These are phyloP conservation scores for Pyrenula massariospora DNA, from an alignment of 495 filamentous ascomycete genomes.

Conservation along the genomic window DNA sequence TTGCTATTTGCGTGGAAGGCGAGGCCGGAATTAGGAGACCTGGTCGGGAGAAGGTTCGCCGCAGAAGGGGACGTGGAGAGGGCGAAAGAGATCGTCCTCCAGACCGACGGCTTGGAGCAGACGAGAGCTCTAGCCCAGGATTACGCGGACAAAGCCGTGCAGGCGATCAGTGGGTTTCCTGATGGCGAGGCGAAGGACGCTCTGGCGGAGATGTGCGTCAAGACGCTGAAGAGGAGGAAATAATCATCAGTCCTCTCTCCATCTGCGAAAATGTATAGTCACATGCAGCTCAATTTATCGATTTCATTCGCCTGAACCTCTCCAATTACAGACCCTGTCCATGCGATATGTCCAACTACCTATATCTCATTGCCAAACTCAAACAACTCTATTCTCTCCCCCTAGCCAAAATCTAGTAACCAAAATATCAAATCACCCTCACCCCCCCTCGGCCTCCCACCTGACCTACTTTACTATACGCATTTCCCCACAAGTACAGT, in stretches of 20 bases:
- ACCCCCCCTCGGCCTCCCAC: too few relatives aligned
- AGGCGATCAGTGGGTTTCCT: conserved; percentile 70
- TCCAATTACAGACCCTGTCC: too few relatives aligned
- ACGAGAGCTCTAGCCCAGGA: conserved; percentile 81
- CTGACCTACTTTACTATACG: too few relatives aligned
- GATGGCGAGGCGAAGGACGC: conserved; percentile 86
- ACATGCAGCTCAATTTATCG: too few relatives aligned
- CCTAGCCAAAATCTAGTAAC: too few relatives aligned
- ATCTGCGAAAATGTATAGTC: too few relatives aligned
- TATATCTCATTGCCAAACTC: too few relatives aligned
- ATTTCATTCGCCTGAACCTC: too few relatives aligned
- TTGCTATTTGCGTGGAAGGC: conserved; percentile 93
- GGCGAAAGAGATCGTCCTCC: conserved; percentile 71
- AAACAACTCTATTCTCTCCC: too few relatives aligned
- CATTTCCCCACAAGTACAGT: too few relatives aligned
- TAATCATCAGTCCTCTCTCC: conserved; percentile 21
- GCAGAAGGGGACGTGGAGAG: conserved; percentile 70
- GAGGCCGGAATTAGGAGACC: conserved; percentile 66
- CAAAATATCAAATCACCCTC: too few relatives aligned
- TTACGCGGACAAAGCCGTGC: conserved; percentile 79
- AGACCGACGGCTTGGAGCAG: conserved; percentile 79
- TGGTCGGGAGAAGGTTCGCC: conserved; percentile 86
- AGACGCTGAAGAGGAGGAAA: conserved; percentile 81
- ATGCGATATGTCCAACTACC: too few relatives aligned
- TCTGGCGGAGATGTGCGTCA: conserved; percentile 83